Conservation (phyloP, 495 filamentous ascomycete genomes). For the Xanthoparmelia taractica region DNA sequence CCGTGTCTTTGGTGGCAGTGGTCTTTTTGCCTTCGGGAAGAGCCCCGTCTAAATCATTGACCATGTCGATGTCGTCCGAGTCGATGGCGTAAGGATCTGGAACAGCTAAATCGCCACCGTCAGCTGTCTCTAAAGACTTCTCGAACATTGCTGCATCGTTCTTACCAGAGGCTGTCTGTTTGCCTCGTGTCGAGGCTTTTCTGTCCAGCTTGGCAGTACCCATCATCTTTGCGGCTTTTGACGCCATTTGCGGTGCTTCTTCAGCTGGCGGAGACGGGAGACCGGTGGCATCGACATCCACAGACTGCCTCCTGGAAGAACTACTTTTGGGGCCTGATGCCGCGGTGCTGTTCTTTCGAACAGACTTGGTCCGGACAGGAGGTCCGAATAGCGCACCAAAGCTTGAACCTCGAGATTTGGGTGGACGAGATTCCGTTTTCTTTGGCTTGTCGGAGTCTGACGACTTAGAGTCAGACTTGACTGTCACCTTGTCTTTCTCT, state of each 20-base stretch:
- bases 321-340: constrained; percentile 32
- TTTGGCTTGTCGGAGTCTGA: constrained; percentile 49
- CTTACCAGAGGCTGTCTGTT: constrained; percentile 38
- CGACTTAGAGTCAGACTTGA: constrained; percentile 44
- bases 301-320: constrained; percentile 41
- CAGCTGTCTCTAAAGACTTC: constrained; percentile 2
- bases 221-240: constrained; percentile 56
- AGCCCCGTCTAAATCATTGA: constrained; percentile 42
- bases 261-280: constrained; percentile 50
- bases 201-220: constrained; percentile 39
- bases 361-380: constrained; percentile 44
- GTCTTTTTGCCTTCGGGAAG: constrained; percentile 30
- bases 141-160: neutral
- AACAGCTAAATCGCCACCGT: constrained; percentile 29
- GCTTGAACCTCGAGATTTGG: constrained; percentile 24
- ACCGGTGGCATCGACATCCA: constrained; percentile 42
- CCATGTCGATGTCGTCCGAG: constrained; percentile 52
- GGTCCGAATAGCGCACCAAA: constrained; percentile 45
- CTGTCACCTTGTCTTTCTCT: constrained; percentile 42
- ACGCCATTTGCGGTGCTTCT: constrained; percentile 38
- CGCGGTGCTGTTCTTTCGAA: constrained; percentile 34
- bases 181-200: constrained; percentile 34
- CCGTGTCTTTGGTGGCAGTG: constrained; percentile 31
- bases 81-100: constrained; percentile 55
- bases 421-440: constrained; percentile 29